Base-by-base conservation (phyloP, 371 early-diverging fungal species). In the Mucor indicus region DNA sequence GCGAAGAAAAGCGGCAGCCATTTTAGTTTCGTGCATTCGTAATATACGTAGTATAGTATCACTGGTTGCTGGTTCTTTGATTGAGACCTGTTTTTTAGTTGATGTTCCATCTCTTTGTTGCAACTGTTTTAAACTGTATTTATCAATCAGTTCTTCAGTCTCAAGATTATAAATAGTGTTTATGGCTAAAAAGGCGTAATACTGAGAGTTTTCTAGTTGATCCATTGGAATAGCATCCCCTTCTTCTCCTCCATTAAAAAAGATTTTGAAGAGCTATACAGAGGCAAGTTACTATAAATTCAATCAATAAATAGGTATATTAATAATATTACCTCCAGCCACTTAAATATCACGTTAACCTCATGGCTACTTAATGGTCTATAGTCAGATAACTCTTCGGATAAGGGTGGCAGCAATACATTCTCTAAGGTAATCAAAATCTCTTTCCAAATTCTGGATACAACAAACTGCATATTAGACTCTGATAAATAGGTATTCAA, bases 201-300 rank as follows among this genome's bases (percentile, higher is more conserved):
- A 95, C 62, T 87, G 86, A 4, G 80, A 69, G 27, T 75, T 87
- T 55, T 90, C 92, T 1, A 96, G 72, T 17, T 78, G 72, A 4
- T 85, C 83, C 36, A 79, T 47, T 1, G 93, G 77, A 23, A 93
- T 73, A 1, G 87, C 90, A 53, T 95, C 86, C 6, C 85, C 88
- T 31, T 85, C 87, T 42, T 89, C 89, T 39, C 91, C 95, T 37
- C 92, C 96, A 48, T 92, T 84, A 62, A 95, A 86, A 50, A 92
- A 86, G 29, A 91, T 72, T 60, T 87, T 86, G 29, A 96, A 78
- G 24, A 91, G 80, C 70, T 88, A 62, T 17, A 62, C 36, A 48
- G 13, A 19, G 16, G n/a, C 13, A 25, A 15, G 20, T 15, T 3
- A 33, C 15, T 38, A 9, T 23, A 0, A 37, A 33, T n/a, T n/a